A percentile compares a stretch with the other conserved stretches of the same genome.
Evolutionary conservation across 441 rosid species (phyloP).

Genomic region (Bruguiera hainesii): DNA sequence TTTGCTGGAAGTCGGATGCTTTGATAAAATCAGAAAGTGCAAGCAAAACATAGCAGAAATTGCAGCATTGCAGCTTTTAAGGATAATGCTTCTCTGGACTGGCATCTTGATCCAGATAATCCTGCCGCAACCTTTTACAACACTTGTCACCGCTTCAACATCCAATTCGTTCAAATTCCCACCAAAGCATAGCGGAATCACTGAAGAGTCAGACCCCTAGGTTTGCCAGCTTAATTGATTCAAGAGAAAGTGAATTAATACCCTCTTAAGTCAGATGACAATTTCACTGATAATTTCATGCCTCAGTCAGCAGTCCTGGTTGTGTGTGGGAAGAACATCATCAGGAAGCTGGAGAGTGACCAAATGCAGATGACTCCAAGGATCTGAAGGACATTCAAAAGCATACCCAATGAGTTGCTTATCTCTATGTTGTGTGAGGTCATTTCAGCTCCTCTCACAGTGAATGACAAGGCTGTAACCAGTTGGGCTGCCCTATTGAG

Average conservation of each 20-base stretch:
- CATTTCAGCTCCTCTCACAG: slow-evolving; percentile 84
- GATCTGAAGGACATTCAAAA: slow-evolving; percentile 82
- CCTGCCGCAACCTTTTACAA: slow-evolving; percentile 20
- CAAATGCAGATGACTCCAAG: slow-evolving; percentile 90
- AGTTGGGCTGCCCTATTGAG: slow-evolving; percentile 94
- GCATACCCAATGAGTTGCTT: slow-evolving; percentile 73
- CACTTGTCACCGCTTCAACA: slow-evolving; percentile 11
- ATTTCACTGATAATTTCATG: slow-evolving; percentile 16
- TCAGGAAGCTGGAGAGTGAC: slow-evolving; percentile 94
- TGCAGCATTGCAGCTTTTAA: slow-evolving; percentile 6
- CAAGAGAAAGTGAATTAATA: slow-evolving; percentile 12
- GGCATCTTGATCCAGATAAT: slow-evolving; percentile 17
- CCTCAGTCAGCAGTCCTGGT: slow-evolving; percentile 30
- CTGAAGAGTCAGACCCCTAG: background rate
- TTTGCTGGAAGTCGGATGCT: slow-evolving; percentile 6
- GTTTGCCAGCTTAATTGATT: slow-evolving; percentile 9
- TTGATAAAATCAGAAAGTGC: slow-evolving; percentile 17
- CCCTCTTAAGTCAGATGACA: slow-evolving; percentile 7
- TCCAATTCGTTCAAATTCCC: slow-evolving; percentile 1
- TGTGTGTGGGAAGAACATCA: slow-evolving; percentile 59
- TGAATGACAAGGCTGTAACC: slow-evolving; percentile 87
- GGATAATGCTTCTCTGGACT: slow-evolving; percentile 1
- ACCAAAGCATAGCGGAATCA: slow-evolving; percentile 12
- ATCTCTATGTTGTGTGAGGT: slow-evolving; percentile 85
- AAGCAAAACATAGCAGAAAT: slow-evolving; percentile 9